A percentile compares a stretch with the other conserved stretches of the same genome.
phyloP scores from a whole-genome alignment of 805 yeast genomes.

The Maudiozyma barnettii region DNA sequence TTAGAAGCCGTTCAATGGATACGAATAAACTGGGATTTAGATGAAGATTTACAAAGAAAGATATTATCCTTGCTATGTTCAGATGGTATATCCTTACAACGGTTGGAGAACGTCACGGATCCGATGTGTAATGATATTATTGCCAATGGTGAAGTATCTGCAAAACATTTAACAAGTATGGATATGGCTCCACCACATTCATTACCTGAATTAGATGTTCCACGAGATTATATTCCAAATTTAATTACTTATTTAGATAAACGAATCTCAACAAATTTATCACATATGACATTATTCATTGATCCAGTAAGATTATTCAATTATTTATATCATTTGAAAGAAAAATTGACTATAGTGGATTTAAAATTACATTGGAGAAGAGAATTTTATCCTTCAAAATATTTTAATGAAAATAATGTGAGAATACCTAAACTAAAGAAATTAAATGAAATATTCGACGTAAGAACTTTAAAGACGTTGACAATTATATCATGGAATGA shows the following conservation, averaged over 20 bases:
- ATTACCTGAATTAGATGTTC: conserved; percentile 26
- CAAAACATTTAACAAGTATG: conserved; percentile 23
- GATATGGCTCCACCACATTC: conserved; percentile 33
- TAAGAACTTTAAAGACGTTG: conserved; percentile 27
- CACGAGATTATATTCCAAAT: conserved; percentile 26
- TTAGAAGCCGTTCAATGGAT: conserved; percentile 30
- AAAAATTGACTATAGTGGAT: conserved; percentile 29
- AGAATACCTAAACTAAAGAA: conserved; percentile 14
- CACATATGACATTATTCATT: conserved; percentile 31
- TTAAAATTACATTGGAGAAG: conserved; percentile 35
- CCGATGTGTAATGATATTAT: conserved; percentile 31
- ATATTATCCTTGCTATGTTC: conserved; percentile 25
- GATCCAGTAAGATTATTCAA: conserved; percentile 33
- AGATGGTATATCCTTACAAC: conserved; percentile 23
- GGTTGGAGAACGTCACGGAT: conserved; percentile 35
- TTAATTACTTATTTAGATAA: conserved; percentile 18
- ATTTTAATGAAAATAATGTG: conserved; percentile 17
- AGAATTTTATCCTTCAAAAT: conserved; percentile 29
- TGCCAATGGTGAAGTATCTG: conserved; percentile 20
- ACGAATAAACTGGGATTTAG: conserved; percentile 37
- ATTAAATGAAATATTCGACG: conserved; percentile 32
- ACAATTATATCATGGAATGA: conserved; percentile 38
- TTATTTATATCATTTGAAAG: conserved; percentile 24
- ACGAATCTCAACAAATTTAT: conserved; percentile 25
- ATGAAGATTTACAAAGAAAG: conserved; percentile 23